Conservation (phyloP, 495 filamentous ascomycete genomes). For the Penicillium chermesinum region DNA sequence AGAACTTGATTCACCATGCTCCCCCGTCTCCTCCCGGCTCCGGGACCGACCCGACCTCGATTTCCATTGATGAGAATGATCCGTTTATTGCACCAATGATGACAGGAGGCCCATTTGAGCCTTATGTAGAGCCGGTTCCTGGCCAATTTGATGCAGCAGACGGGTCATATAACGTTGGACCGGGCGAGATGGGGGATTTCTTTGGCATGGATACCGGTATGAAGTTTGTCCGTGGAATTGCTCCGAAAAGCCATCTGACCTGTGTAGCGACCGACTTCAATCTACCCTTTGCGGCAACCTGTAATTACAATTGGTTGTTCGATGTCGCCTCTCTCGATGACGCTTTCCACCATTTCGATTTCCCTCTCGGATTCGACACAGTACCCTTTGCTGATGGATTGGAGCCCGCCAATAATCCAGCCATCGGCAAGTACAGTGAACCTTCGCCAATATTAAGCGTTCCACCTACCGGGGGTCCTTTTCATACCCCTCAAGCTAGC, state of each 20-base stretch:
- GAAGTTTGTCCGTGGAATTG: neutral
- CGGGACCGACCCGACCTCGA: slow-evolving; percentile 20
- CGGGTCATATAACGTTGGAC: slow-evolving; percentile 25
- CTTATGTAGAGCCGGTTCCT: slow-evolving; percentile 31
- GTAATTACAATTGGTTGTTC: slow-evolving; percentile 56
- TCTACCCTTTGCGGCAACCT: slow-evolving; percentile 51
- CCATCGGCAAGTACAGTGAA: slow-evolving; percentile 12
- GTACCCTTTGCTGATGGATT: slow-evolving; percentile 16
- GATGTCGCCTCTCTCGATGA: slow-evolving; percentile 36
- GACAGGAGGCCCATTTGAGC: slow-evolving; percentile 31
- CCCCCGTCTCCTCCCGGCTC: slow-evolving; percentile 31
- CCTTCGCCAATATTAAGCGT: slow-evolving; percentile 19
- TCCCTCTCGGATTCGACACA: slow-evolving; percentile 24
- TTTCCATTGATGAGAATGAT: slow-evolving; percentile 28
- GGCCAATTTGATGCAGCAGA: slow-evolving; percentile 37
- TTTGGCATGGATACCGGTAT: slow-evolving; percentile 33
- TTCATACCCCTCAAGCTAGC: neutral
- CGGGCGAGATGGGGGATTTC: slow-evolving; percentile 19
- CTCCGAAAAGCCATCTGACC: slow-evolving; percentile 8
- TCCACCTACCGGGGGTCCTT: slow-evolving; percentile 13
- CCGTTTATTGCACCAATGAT: slow-evolving; percentile 32
- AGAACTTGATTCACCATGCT: slow-evolving; percentile 14
- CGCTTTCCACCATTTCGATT: slow-evolving; percentile 30
- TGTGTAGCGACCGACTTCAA: slow-evolving; percentile 48
- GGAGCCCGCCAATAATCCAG: slow-evolving; percentile 1